These are phyloP conservation scores for Speleostelium caveatum DNA, from an alignment of 78 protist genomes.

Conservation along the genomic window DNA sequence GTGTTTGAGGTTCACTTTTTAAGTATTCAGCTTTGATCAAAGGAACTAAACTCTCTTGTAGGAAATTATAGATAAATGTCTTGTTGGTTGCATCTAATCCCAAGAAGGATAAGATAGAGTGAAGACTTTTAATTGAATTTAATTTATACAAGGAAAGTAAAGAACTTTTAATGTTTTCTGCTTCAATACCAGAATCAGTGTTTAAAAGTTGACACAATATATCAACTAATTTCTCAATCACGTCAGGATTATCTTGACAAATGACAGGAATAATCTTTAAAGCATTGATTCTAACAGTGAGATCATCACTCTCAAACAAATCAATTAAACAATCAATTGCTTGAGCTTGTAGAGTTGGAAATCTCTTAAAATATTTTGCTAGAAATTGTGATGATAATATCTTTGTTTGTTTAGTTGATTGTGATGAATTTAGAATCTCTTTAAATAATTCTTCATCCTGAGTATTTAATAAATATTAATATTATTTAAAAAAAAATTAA, in stretches of 20 bases:
- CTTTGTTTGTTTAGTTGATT: conserved; percentile 51
- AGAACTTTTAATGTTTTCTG: conserved; percentile 25
- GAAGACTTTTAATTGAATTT: conserved; percentile 33
- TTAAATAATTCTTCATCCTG: conserved; percentile 30
- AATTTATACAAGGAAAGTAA: conserved; percentile 32
- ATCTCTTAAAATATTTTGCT: conserved; percentile 60
- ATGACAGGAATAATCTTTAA: conserved; percentile 42
- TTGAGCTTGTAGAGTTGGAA: conserved; percentile 46
- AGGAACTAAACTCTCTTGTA: conserved; percentile 20
- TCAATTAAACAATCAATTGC: conserved; percentile 61
- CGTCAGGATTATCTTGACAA: conserved; percentile 57
- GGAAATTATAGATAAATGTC: conserved; percentile 12
- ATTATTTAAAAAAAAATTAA: neutral
- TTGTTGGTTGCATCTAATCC: conserved; percentile 26
- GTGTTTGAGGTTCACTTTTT: conserved; percentile 19
- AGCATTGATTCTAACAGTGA: conserved; percentile 43
- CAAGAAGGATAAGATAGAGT: conserved; percentile 21
- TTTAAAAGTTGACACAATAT: conserved; percentile 61
- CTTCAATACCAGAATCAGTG: conserved; percentile 56
- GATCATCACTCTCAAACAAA: conserved; percentile 59
- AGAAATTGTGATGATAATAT: conserved; percentile 53
- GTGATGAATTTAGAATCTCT: conserved; percentile 16
- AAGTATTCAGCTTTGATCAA: conserved; percentile 26
- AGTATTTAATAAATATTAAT: neutral
- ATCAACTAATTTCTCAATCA: conserved; percentile 51